phyloP scores from a whole-genome alignment of 176 grass and related monocot species.

The Musa troglodytarum region DNA sequence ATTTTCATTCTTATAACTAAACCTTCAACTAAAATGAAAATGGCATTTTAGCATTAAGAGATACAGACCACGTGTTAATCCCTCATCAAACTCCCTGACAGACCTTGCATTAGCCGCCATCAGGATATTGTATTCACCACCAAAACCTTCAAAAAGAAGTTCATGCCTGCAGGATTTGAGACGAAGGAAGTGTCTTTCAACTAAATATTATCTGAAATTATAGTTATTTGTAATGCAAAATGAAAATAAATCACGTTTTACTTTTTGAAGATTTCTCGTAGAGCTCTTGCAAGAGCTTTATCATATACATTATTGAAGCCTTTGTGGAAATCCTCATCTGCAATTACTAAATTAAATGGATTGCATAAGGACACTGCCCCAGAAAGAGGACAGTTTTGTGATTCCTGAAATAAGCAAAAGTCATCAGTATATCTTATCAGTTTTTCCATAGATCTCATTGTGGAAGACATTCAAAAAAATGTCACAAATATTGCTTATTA shows the following conservation, averaged over 20 bases:
- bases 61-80: constrained; percentile 66
- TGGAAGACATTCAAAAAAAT: not conserved
- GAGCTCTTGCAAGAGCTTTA: constrained; percentile 56
- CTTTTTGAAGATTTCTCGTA: constrained; percentile 71
- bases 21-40: not conserved
- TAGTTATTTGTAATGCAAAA: constrained; percentile 18
- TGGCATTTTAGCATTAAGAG: not conserved
- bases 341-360: constrained; percentile 89
- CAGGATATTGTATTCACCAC: constrained; percentile 80
- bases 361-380: constrained; percentile 94
- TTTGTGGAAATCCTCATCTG: constrained; percentile 96
- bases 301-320: constrained; percentile 97
- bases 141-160: constrained; percentile 67
- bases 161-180: constrained; percentile 54
- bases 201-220: constrained; percentile 32
- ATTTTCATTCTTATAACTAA: constrained; percentile 8
- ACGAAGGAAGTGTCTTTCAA: constrained; percentile 4
- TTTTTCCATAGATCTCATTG: not conserved
- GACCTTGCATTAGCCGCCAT: constrained; percentile 67
- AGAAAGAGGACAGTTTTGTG: constrained; percentile 63
- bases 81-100: constrained; percentile 92
- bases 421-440: not conserved
- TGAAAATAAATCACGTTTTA: constrained; percentile 27
- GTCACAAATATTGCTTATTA: not conserved
- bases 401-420: constrained; percentile 46